Evolutionary conservation across 805 yeast species (phyloP).

Genomic region (Kluyveromyces wickerhamii): DNA sequence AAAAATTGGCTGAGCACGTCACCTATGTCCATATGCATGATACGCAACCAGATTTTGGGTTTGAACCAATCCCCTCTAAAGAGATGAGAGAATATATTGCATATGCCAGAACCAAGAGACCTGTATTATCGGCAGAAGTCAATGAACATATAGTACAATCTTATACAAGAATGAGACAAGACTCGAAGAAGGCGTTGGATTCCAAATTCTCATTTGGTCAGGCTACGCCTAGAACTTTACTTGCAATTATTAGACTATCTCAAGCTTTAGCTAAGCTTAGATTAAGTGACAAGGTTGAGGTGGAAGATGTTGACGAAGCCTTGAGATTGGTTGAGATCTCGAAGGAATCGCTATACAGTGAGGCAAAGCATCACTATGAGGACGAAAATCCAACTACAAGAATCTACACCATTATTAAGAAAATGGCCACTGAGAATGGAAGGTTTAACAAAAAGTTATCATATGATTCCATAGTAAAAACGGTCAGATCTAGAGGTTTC

Average conservation of each 20-base stretch:
- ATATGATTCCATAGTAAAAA: slow-evolving; percentile 45
- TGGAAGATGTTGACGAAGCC: slow-evolving; percentile 92
- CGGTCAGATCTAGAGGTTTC: slow-evolving; percentile 73
- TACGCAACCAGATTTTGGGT: slow-evolving; percentile 69
- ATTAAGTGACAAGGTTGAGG: slow-evolving; percentile 60
- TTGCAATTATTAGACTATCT: slow-evolving; percentile 85
- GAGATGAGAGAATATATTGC: slow-evolving; percentile 84
- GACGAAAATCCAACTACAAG: slow-evolving; percentile 62
- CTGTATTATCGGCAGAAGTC: slow-evolving; percentile 74
- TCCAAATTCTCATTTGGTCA: slow-evolving; percentile 77
- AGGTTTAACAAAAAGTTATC: slow-evolving; percentile 30
- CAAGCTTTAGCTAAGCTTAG: slow-evolving; percentile 91
- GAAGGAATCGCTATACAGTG: slow-evolving; percentile 67
- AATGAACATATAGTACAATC: slow-evolving; percentile 80
- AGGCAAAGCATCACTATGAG: slow-evolving; percentile 41
- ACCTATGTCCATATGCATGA: slow-evolving; percentile 93
- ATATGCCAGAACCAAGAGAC: slow-evolving; percentile 76
- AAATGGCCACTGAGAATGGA: slow-evolving; percentile 39
- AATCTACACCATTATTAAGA: slow-evolving; percentile 64
- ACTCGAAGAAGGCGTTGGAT: slow-evolving; percentile 69
- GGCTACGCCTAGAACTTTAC: slow-evolving; percentile 89
- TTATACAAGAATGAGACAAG: slow-evolving; percentile 89
- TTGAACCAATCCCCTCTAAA: slow-evolving; percentile 68
- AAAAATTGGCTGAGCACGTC: slow-evolving; percentile 84
- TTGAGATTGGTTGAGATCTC: slow-evolving; percentile 78